Conservation (phyloP, 208 protist species). For the Angomonas deanei region DNA sequence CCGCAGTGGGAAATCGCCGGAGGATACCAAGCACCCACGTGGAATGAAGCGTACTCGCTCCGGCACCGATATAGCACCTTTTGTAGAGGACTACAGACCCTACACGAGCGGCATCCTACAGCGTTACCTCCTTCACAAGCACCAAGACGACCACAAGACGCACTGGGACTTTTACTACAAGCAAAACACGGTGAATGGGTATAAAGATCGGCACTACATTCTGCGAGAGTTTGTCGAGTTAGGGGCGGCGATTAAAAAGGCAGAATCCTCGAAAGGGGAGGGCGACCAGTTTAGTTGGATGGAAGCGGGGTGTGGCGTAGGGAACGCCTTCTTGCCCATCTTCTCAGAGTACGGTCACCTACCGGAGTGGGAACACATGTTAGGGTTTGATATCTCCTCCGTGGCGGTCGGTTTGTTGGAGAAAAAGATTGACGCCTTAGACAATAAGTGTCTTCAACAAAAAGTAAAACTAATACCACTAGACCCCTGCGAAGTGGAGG, state of each 20-base stretch:
- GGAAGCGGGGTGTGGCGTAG: constrained; percentile 94
- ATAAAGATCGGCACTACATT: constrained; percentile 89
- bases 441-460: constrained; percentile 10
- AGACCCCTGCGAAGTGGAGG: constrained; percentile 48
- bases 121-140: constrained; percentile 1
- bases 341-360: constrained; percentile 74
- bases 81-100: constrained; percentile 73
- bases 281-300: constrained; percentile 50
- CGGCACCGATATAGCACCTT: too few species aligned
- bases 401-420: constrained; percentile 81
- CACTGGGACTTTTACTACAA: constrained; percentile 90
- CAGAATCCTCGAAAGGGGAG: constrained; percentile 1
- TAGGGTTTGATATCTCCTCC: constrained; percentile 89
- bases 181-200: constrained; percentile 86
- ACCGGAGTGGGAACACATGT: constrained; percentile 42
- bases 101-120: constrained; percentile 60
- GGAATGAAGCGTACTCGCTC: too few species aligned
- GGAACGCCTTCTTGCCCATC: constrained; percentile 90
- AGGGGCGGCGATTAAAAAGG: constrained; percentile 34
- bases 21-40: too few species aligned
- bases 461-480: constrained; percentile 59
- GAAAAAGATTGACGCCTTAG: constrained; percentile 32
- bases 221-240: constrained; percentile 81
- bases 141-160: constrained; percentile 28
- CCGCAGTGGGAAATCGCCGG: too few species aligned